phyloP scores from a whole-genome alignment of 2,329 filamentous ascomycete genomes.

The Monosporascus sp. region DNA sequence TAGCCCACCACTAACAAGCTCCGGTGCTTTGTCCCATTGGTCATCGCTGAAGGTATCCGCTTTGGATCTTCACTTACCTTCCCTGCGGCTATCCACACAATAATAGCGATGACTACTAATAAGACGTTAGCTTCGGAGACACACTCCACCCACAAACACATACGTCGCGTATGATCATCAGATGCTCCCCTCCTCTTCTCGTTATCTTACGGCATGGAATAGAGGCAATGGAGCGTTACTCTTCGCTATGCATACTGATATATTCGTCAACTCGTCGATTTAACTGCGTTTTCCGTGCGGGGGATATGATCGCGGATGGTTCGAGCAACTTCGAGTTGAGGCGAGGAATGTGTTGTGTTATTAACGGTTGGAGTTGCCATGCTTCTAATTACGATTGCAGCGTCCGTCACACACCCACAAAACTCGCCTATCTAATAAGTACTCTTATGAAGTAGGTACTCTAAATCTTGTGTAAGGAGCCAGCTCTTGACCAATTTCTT shows the following conservation, averaged over 20 bases:
- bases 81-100: too few relatives aligned
- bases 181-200: neutral
- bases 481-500: neutral
- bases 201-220: neutral
- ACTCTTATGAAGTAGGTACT: too few relatives aligned
- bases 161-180: neutral
- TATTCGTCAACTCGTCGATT: too few relatives aligned
- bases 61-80: neutral
- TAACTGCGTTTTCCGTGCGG: too few relatives aligned
- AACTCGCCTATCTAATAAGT: too few relatives aligned
- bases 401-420: neutral
- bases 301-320: neutral
- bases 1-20: too few relatives aligned
- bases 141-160: too few relatives aligned
- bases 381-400: neutral
- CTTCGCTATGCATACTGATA: neutral
- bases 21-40: neutral
- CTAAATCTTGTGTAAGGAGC: too few relatives aligned
- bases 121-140: too few relatives aligned
- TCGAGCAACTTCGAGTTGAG: neutral
- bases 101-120: too few relatives aligned
- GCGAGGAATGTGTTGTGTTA: neutral
- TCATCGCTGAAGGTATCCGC: neutral
- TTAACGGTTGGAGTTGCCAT: neutral
- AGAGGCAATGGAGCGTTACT: neutral